Evolutionary conservation across 176 grass and related monocot species (phyloP).

Genomic region (Otatea glauca): DNA sequence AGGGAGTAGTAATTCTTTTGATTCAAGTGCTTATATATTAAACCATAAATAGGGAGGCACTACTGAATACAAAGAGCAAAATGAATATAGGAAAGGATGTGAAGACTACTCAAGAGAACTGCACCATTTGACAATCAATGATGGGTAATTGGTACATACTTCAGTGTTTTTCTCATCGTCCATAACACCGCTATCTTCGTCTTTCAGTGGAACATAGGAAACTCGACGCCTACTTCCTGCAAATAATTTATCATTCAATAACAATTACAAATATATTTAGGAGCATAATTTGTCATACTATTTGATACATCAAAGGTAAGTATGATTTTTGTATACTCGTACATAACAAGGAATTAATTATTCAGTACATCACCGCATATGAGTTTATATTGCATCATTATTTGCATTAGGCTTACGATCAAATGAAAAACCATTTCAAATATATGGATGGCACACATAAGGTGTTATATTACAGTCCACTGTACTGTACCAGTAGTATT

Average conservation of each 20-base stretch:
- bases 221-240: slow-evolving; percentile 52
- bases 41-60: not conserved
- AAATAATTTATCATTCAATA: slow-evolving; percentile 35
- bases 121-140: not conserved
- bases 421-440: slow-evolving; percentile 28
- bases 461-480: not conserved
- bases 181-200: slow-evolving; percentile 34
- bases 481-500: not conserved
- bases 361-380: not conserved
- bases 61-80: not conserved
- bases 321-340: not conserved
- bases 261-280: not conserved
- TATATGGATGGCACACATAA: not conserved
- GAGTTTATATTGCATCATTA: slow-evolving; percentile 25
- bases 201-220: slow-evolving; percentile 55
- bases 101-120: not conserved
- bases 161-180: slow-evolving; percentile 40
- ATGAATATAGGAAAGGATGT: not conserved
- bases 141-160: slow-evolving; percentile 26
- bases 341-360: not conserved
- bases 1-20: not conserved
- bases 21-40: not conserved
- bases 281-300: not conserved
- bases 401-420: slow-evolving; percentile 5
- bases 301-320: slow-evolving; percentile 10